Evolutionary conservation across 2,329 filamentous ascomycete species (phyloP), one percentile per base, ranked within the genome.

Genomic region (Taxawa tesnikishii): DNA sequence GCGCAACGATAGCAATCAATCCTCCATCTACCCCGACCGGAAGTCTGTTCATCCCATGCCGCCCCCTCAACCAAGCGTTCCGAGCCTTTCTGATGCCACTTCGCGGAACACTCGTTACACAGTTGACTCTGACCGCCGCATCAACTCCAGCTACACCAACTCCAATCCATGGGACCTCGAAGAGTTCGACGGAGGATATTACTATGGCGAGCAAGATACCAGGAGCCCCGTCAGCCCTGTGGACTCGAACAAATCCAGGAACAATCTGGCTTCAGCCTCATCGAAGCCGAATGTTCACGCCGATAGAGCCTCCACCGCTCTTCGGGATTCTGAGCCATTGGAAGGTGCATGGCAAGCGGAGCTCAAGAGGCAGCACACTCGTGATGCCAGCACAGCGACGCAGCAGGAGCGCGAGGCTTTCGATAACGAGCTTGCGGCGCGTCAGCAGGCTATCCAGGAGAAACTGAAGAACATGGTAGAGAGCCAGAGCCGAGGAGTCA

Each of bases 1-100:
- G 25, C 75, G 90, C 31, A 75, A 75, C 19, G 75, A 79, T 41
- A 96, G 88, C 57, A 79, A 78, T 37, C 70, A 75, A 10, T 96
- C 88, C 1, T 92, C 84, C 0, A 67, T 90, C 15, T 84, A 83
- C 33, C 55, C 47, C 4, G 32, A 36, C 8, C 48, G 54, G 16
- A 48, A 55, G 43, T 73, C 71, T 15, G 59, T 59, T 34, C 58
- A 56, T 15, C 62, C 61, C 7, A 59, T 54, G 25, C 14, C 28
- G 44, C 23, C 12, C 27, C 39, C 14, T 29, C 32, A 11, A 15
- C 21, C n/a, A n/a, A 36, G 33, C 15, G 29, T 25, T n/a, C 33
- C 33, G 3, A 36, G 28, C 19, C 17, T 32, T 4, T 27, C 17
- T 16, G 33, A 36, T 28, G 17, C 23, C 11, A 36, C 28, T 11